Evolutionary conservation across 129 eudicot species (phyloP), one percentile per base, ranked within the genome.

Genomic region (Artemisia annua): DNA sequence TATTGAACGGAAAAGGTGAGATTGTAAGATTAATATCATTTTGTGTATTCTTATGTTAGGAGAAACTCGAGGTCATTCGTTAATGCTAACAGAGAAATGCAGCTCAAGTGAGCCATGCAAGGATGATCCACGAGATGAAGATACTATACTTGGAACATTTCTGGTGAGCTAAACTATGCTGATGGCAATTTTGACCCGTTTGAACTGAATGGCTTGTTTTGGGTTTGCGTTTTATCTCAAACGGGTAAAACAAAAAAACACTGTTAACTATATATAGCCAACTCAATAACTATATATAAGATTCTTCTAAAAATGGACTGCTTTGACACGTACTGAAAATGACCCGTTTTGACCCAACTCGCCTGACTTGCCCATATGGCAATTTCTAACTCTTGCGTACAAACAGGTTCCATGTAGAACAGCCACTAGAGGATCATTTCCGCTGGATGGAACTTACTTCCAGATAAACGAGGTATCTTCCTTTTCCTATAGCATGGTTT

Each of bases 361-460:
- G 1, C 46, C 46, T 2, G 2, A 39, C 46, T 39, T 2, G 46
- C 46, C 46, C 11, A 39, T 39, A 39, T 39, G 46, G 46, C 46
- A 39, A 8, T 39, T 7, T 39, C 46, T 39, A 39, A 12, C 10
- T 9, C 66, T 52, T 28, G 28, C 44, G 13, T 60, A 35, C 52
- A 61, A 63, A 64, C 77, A 81, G 88, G 75, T 82, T 63, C 89
- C 89, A 8, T 79, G 78, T 49, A 59, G 83, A 52, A 85, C 89
- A 19, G 87, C 87, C 2, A 82, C 66, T 11, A 65, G 83, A 53
- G 89, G 85, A 5, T 56, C 32, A 1, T 85, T 85, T 77, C 83
- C 87, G 18, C 81, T 79, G 5, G 68, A 82, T 58, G 83, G 78
- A 70, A 76, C 89, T 7, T 82, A 55, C 73, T 85, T 85, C 61